Conservation (phyloP, 306 rosid species). For the Vigna nakashimae region DNA sequence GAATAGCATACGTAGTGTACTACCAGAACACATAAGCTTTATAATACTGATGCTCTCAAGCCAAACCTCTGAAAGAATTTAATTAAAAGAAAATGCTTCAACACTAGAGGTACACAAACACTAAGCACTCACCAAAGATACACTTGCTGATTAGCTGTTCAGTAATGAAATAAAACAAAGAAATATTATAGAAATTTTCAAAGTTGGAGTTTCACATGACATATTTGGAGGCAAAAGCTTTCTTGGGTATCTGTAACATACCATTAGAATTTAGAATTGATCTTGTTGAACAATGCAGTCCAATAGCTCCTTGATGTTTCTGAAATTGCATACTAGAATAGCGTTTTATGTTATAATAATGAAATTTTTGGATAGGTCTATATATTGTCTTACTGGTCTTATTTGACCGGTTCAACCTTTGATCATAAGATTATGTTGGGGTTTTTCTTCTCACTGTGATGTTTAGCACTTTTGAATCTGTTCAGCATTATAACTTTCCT, state of each 20-base stretch:
- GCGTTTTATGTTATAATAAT: conserved; percentile 6
- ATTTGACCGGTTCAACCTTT: conserved; percentile 5
- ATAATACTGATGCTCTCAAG: neutral
- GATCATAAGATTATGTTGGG: conserved; percentile 3
- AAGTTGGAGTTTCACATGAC: neutral
- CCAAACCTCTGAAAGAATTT: neutral
- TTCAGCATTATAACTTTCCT: conserved; percentile 38
- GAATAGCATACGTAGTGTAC: neutral
- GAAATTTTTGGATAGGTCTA: neutral
- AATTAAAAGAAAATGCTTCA: neutral
- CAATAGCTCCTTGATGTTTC: neutral
- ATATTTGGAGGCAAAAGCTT: conserved; percentile 2
- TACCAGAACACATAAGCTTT: neutral
- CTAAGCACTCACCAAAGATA: neutral
- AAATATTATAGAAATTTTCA: neutral
- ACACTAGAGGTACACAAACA: neutral
- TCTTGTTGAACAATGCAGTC: neutral
- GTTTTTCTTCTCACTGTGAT: neutral
- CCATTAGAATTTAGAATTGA: neutral
- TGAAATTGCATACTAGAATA: neutral
- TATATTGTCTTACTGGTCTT: neutral
- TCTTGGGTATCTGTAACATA: conserved; percentile 13
- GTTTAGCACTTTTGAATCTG: neutral
- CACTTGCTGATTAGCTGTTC: neutral
- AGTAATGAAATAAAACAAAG: neutral